Percentiles rank a stretch among this genome's conserved stretches.
Evolutionary conservation across 2,329 filamentous ascomycete genomes (phyloP).

Genomic region (Exutisphaerella laricina): DNA sequence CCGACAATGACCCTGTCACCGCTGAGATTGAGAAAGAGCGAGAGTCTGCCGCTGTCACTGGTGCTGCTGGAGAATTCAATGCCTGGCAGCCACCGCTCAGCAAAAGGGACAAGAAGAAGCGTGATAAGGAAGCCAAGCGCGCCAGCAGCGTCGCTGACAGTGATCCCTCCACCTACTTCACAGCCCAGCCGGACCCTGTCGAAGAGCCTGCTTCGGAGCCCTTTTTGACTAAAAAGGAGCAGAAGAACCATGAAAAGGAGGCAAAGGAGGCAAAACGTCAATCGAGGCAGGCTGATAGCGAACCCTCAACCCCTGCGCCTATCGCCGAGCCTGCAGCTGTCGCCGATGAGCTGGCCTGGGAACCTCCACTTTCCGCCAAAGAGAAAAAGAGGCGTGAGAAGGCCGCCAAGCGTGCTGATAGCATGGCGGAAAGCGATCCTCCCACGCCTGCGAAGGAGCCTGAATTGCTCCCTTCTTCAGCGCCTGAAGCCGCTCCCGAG

Average conservation of each 20-base stretch:
- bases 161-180: not conserved
- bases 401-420: slow-evolving; percentile 29
- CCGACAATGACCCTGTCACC: not conserved
- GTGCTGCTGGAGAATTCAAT: slow-evolving; percentile 13
- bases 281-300: not conserved
- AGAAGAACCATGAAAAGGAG: slow-evolving; percentile 41
- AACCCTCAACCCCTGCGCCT: not conserved
- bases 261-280: slow-evolving; percentile 26
- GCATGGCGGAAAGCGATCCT: slow-evolving; percentile 13
- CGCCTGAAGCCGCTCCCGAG: slow-evolving; percentile 4
- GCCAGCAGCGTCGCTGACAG: slow-evolving; percentile 17
- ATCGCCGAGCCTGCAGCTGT: not conserved
- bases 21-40: slow-evolving; percentile 5
- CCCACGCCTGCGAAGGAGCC: slow-evolving; percentile 8
- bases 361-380: slow-evolving; percentile 31
- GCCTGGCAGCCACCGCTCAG: slow-evolving; percentile 36
- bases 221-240: slow-evolving; percentile 33
- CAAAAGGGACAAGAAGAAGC: slow-evolving; percentile 49
- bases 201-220: slow-evolving; percentile 26
- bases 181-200: not conserved
- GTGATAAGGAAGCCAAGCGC: slow-evolving; percentile 31
- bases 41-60: slow-evolving; percentile 1
- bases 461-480: slow-evolving; percentile 2
- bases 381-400: slow-evolving; percentile 44
- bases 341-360: slow-evolving; percentile 27